phyloP scores from a whole-genome alignment of 2,329 filamentous ascomycete species.

The Cryphonectria naterciae region DNA sequence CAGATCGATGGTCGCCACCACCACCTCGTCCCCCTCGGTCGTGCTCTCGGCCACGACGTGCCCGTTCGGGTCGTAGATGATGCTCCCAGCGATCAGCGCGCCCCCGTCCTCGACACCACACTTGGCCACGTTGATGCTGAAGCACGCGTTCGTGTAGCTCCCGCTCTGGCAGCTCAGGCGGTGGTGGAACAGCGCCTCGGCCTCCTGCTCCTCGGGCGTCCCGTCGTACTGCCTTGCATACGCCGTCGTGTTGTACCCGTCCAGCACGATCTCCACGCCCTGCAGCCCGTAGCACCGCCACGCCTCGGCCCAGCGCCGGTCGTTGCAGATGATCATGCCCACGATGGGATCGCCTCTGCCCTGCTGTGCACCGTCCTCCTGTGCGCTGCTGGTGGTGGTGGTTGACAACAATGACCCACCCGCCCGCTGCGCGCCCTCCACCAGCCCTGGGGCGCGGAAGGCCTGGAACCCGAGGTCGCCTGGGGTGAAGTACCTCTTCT shows the following conservation, averaged over 20 bases:
- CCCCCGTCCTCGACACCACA: constrained; percentile 52
- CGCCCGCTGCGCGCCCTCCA: constrained; percentile 32
- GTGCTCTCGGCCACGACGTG: constrained; percentile 54
- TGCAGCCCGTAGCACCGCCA: constrained; percentile 55
- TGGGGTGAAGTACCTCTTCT: constrained; percentile 58
- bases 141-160: constrained; percentile 57
- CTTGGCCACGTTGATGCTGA: constrained; percentile 52
- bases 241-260: constrained; percentile 55
- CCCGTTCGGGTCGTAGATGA: constrained; percentile 41
- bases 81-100: constrained; percentile 24
- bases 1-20: constrained; percentile 56
- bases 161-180: constrained; percentile 55
- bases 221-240: constrained; percentile 49
- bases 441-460: constrained; percentile 52
- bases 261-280: constrained; percentile 41
- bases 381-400: constrained; percentile 18
- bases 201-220: constrained; percentile 47
- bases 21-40: constrained; percentile 53
- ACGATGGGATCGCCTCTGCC: constrained; percentile 55
- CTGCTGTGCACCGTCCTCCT: constrained; percentile 28
- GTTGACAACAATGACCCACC: neutral
- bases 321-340: constrained; percentile 61
- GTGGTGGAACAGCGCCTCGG: constrained; percentile 55
- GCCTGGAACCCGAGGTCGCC: constrained; percentile 57
- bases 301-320: constrained; percentile 56